Evolutionary conservation across 2,329 filamentous ascomycete genomes (phyloP).

Genomic region (Fusarium circinatum): DNA sequence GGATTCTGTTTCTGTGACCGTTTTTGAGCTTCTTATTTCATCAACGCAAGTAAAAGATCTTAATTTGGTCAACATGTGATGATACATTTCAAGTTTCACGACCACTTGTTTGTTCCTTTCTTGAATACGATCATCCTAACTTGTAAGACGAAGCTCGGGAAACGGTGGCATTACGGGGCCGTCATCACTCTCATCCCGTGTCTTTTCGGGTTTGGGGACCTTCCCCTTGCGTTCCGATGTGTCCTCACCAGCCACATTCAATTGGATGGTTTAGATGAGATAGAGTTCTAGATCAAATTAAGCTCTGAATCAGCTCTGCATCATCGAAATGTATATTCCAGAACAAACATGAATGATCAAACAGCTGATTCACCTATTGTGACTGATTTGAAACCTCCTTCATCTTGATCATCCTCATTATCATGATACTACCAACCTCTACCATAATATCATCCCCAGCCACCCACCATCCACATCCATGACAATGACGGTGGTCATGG

Average conservation of each 20-base stretch:
- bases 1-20: neutral
- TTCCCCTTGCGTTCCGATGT: neutral
- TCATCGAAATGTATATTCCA: neutral
- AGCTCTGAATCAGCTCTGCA: neutral
- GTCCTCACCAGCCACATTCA: slow-evolving; percentile 16
- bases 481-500: neutral
- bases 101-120: neutral
- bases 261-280: neutral
- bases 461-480: slow-evolving; percentile 18
- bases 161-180: slow-evolving; percentile 17
- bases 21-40: neutral
- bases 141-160: slow-evolving; percentile 26
- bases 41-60: neutral
- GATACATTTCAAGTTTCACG: neutral
- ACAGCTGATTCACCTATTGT: neutral
- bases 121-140: slow-evolving; percentile 3
- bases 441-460: slow-evolving; percentile 12
- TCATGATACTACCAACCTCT: slow-evolving; percentile 16
- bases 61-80: neutral
- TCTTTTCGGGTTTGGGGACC: slow-evolving; percentile 9
- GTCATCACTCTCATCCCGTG: slow-evolving; percentile 4
- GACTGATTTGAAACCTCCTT: neutral
- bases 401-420: neutral
- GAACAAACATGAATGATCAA: neutral
- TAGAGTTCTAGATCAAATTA: neutral